Conservation (phyloP, 345 rosid species). For the Syzygium grande region DNA sequence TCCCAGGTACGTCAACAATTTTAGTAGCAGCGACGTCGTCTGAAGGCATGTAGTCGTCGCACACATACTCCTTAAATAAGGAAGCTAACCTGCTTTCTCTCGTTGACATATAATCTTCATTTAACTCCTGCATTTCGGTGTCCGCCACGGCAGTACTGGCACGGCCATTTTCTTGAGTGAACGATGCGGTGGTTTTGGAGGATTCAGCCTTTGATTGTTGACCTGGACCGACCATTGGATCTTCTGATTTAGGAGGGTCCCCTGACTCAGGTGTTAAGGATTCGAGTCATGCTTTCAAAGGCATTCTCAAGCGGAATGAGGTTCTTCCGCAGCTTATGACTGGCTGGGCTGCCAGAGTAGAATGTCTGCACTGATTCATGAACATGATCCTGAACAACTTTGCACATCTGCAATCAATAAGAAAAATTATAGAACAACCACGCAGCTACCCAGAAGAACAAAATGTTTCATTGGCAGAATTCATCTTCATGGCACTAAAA, state of each 20-base stretch:
- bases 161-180: neutral
- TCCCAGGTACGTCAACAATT: neutral
- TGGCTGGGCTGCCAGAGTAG: conserved; percentile 15
- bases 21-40: neutral
- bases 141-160: conserved; percentile 6
- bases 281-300: conserved; percentile 24
- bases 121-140: conserved; percentile 3
- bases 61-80: neutral
- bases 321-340: conserved; percentile 37
- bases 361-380: conserved; percentile 32
- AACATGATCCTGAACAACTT: conserved; percentile 38
- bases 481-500: neutral
- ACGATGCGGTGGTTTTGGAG: neutral
- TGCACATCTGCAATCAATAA: conserved; percentile 48
- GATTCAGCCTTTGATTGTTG: conserved; percentile 2
- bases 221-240: neutral
- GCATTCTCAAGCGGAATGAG: conserved; percentile 41
- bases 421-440: neutral
- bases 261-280: conserved; percentile 30
- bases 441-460: neutral
- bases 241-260: conserved; percentile 7
- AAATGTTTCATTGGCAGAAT: neutral
- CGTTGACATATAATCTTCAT: neutral
- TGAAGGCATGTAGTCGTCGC: neutral
- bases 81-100: neutral